Percentiles rank a stretch among this genome's conserved stretches.
Evolutionary conservation across 495 filamentous ascomycete genomes (phyloP).

Genomic region (Penicillium nucicola): DNA sequence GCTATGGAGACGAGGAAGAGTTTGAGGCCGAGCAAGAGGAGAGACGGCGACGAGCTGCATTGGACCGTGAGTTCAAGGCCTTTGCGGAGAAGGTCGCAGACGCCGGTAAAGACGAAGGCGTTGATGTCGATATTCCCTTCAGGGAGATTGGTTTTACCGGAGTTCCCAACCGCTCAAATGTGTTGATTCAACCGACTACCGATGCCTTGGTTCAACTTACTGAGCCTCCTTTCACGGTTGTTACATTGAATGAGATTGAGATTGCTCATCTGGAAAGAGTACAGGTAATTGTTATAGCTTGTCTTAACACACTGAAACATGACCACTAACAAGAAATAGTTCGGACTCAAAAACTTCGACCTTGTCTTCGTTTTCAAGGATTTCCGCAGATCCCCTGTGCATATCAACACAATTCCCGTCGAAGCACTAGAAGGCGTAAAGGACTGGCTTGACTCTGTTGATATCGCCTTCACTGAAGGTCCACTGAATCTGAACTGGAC

Average conservation of each 20-base stretch:
- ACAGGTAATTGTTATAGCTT: conserved; percentile 48
- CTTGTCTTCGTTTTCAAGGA: conserved; percentile 98
- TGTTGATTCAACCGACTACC: conserved; percentile 91
- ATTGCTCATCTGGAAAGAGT: conserved; percentile 95
- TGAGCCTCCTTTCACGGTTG: conserved; percentile 92
- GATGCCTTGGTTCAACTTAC: conserved; percentile 98
- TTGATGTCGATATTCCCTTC: conserved; percentile 94
- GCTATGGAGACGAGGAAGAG: conserved; percentile 98
- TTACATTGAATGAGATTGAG: conserved; percentile 94
- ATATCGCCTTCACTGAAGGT: conserved; percentile 91
- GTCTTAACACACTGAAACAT: not conserved
- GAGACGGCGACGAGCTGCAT: conserved; percentile 78
- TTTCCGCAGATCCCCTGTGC: conserved; percentile 78
- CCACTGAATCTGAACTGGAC: conserved; percentile 98
- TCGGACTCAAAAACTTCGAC: conserved; percentile 98
- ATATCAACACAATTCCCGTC: conserved; percentile 98
- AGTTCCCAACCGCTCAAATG: conserved; percentile 91
- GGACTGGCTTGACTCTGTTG: conserved; percentile 94
- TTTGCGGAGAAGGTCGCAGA: conserved; percentile 98
- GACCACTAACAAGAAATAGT: conserved; percentile 44
- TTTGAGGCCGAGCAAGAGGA: conserved; percentile 99
- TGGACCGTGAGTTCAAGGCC: conserved; percentile 92
- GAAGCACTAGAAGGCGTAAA: conserved; percentile 93
- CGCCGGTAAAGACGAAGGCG: conserved; percentile 76
- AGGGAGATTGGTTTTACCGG: conserved; percentile 95